phyloP scores from a whole-genome alignment of 257 asterid genomes.

The Paraleonurus japonicus region DNA sequence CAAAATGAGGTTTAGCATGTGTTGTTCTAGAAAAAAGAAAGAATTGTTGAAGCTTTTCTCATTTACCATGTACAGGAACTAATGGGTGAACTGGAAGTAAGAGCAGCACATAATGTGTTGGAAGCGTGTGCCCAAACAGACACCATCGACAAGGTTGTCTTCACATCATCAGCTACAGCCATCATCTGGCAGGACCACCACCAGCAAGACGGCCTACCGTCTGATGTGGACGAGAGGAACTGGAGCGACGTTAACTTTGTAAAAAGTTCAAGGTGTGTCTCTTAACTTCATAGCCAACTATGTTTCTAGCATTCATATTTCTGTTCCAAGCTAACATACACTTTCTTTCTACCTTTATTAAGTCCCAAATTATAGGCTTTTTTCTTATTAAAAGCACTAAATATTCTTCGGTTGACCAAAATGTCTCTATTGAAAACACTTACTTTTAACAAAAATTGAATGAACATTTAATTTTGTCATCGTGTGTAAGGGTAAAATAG shows the following conservation, averaged over 20 bases:
- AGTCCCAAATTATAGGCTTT: too few species aligned
- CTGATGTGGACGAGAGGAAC: constrained; percentile 63
- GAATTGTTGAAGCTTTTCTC: not conserved
- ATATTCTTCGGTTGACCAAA: too few species aligned
- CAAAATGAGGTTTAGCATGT: constrained; percentile 16
- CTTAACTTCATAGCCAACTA: not conserved
- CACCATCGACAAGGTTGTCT: constrained; percentile 75
- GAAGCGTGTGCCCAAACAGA: constrained; percentile 97
- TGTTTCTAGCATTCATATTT: not conserved
- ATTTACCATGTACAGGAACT: constrained; percentile 48
- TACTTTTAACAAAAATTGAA: too few species aligned
- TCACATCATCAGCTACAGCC: constrained; percentile 91
- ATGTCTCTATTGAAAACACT: too few species aligned
- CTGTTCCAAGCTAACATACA: not conserved
- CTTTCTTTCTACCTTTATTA: too few species aligned
- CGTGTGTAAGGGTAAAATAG: too few species aligned
- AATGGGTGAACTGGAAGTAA: constrained; percentile 85
- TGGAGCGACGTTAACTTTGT: constrained; percentile 83
- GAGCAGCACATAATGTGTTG: constrained; percentile 95
- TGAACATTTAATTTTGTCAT: too few species aligned
- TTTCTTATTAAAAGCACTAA: too few species aligned
- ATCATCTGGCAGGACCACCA: constrained; percentile 61
- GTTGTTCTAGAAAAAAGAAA: not conserved
- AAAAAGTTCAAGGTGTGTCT: constrained; percentile 66
- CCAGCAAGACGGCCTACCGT: constrained; percentile 17